Evolutionary conservation across 2,329 filamentous ascomycete species (phyloP), one percentile per base, ranked within the genome.

Genomic region (Thelonectria rubi): DNA sequence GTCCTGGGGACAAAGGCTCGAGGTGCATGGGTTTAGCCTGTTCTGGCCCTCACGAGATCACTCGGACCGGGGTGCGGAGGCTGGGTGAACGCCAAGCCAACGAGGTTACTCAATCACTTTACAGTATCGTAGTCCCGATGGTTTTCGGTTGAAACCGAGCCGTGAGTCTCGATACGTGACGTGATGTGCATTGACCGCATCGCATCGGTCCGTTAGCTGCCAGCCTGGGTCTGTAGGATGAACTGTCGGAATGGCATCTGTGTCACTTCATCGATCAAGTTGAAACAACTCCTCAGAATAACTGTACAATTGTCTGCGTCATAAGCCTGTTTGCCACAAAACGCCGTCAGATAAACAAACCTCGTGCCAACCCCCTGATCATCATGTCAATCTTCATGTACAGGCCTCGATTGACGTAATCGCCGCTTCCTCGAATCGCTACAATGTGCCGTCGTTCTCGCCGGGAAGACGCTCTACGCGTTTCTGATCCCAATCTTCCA

Each of bases 401-500:
- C 49, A 58, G 26, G 53, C 40, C 48, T 26, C 42, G 26, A 46
- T 21, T 61, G 48, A 54, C 50, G 48, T 53, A 61, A 20, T 18
- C 10, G 17, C 12, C 2, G 37, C 26, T 34, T 34, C 26, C 52
- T 48, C 24, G 53, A 34, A 49, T 42, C 50, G 21, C 21, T 64
- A 68, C 49, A 97, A 76, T 52, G 92, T 86, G 34, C 94, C 94
- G 76, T 99, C 94, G 63, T 87, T 91, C 78, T 99, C 96, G 68
- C 95, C 95, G 18, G 92, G 89, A 63, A 97, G 84, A 74, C 95
- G 84, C 80, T 97, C 88, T 11, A 98, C 93, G 55, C 96, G 88
- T 79, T 95, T 96, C 79, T 98, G 95, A 76, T 98, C 94, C 95
- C 95, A 99, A 74, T 93, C 86, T 73, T 99, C 94, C 63, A 98